phyloP scores from a whole-genome alignment of 805 yeast genomes.

The Sungouiozyma intestinalis region DNA sequence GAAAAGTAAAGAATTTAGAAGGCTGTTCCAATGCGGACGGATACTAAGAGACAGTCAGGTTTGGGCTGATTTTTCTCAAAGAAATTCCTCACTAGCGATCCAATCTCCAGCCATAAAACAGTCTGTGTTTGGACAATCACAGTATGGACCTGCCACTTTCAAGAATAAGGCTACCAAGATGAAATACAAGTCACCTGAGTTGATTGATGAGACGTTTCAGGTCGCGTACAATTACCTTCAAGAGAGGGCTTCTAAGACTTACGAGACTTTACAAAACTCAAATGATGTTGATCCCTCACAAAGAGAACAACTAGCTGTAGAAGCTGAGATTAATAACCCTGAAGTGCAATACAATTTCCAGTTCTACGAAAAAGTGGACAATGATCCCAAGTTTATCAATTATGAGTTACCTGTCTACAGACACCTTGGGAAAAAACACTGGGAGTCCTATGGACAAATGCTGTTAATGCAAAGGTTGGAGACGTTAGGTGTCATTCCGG shows the following conservation, averaged over 20 bases:
- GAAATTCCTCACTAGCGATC: slow-evolving; percentile 23
- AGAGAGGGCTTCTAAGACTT: slow-evolving; percentile 34
- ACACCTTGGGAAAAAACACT: slow-evolving; percentile 50
- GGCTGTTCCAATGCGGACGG: neutral
- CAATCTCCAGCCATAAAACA: slow-evolving; percentile 19
- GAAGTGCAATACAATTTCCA: slow-evolving; percentile 66
- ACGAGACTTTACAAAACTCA: slow-evolving; percentile 22
- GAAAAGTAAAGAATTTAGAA: slow-evolving; percentile 5
- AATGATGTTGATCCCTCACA: slow-evolving; percentile 11
- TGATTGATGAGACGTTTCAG: slow-evolving; percentile 63
- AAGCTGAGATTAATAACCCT: slow-evolving; percentile 72
- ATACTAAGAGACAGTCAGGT: slow-evolving; percentile 6
- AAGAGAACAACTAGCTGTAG: slow-evolving; percentile 31
- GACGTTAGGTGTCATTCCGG: slow-evolving; percentile 77
- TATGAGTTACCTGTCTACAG: slow-evolving; percentile 73
- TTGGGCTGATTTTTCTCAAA: slow-evolving; percentile 23
- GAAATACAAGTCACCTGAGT: slow-evolving; percentile 58
- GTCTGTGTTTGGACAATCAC: slow-evolving; percentile 28
- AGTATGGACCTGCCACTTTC: slow-evolving; percentile 44
- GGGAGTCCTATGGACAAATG: slow-evolving; percentile 67
- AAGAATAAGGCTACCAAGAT: slow-evolving; percentile 33
- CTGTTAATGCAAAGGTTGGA: slow-evolving; percentile 87
- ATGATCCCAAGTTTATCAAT: slow-evolving; percentile 43
- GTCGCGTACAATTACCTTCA: slow-evolving; percentile 52
- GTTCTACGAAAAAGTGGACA: slow-evolving; percentile 31